phyloP scores from a whole-genome alignment of 2,329 filamentous ascomycete species.

The Sarocladium strictum region DNA sequence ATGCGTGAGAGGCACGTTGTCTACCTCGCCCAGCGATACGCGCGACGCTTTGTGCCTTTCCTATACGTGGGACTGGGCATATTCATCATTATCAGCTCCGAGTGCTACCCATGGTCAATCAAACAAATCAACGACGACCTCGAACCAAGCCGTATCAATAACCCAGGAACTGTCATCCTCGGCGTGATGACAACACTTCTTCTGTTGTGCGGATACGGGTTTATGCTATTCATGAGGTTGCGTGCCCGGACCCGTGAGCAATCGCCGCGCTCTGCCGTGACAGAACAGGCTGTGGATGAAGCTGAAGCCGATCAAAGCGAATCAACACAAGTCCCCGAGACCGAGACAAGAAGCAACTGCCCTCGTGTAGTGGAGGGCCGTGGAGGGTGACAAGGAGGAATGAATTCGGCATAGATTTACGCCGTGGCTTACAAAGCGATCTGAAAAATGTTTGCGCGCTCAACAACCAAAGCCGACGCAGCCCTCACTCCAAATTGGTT shows the following conservation, averaged over 20 bases:
- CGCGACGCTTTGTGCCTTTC: slow-evolving; percentile 20
- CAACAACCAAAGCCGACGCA: too few relatives aligned
- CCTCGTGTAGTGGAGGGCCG: background rate
- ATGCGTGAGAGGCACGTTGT: slow-evolving; percentile 26
- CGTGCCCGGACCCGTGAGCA: slow-evolving; percentile 2
- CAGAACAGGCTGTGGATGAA: background rate
- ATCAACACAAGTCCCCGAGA: background rate
- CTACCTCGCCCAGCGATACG: slow-evolving; percentile 19
- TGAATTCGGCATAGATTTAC: background rate
- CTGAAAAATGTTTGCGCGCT: background rate
- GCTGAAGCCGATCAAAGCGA: background rate
- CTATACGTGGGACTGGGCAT: slow-evolving; percentile 26
- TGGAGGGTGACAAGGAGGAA: background rate
- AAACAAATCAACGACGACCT: slow-evolving; percentile 20
- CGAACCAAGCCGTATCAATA: background rate
- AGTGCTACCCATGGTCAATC: slow-evolving; percentile 28
- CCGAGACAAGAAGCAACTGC: background rate
- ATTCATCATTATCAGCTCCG: slow-evolving; percentile 26
- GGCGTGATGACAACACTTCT: slow-evolving; percentile 14
- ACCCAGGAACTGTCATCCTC: slow-evolving; percentile 13
- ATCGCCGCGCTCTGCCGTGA: background rate
- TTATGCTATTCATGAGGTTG: slow-evolving; percentile 12
- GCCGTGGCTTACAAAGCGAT: background rate
- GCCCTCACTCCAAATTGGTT: too few relatives aligned
- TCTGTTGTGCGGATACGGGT: slow-evolving; percentile 11